Base-by-base conservation (phyloP, 352 stramenopile species). In the Pythium dissotocum region DNA sequence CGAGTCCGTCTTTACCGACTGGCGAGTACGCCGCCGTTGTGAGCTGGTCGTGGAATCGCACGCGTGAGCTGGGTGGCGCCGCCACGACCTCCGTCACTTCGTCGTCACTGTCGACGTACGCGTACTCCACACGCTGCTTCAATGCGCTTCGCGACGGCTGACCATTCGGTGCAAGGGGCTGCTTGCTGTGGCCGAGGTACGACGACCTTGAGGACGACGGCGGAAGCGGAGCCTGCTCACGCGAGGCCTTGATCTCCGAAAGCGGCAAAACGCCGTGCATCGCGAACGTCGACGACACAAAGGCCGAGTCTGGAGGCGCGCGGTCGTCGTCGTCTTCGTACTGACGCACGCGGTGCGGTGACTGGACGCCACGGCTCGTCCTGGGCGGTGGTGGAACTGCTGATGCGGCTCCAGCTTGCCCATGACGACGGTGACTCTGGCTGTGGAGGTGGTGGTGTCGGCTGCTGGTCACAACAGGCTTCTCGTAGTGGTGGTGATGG, bases 31-130 rank as follows among this genome's bases (percentile, higher is more conserved):
- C 14, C 9, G 21, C 55, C 8, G n/a, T 28, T 6, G 18, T 49
- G 6, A 65, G 60, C 42, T 62, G 35, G 24, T 70, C 67, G 2
- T 69, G 35, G 28, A 77, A 80, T 2, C 74, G 78, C 26, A 87
- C 77, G 38, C 75, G 75, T 14, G 72, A 78, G 57, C 69, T 81
- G 1, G 80, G 79, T 10, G 83, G 85, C 51, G 77, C 62, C 13
- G 76, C 63, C 4, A 79, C 58, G 5, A 67, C 54, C 14, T 28
- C 21, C 42, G 28, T 38, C 24, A 48, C 36, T 9, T 58, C 57
- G 16, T 61, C 46, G 6, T 46, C 42, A 21, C 32, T 54, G 8
- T 48, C 16, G 9, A 38, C 24, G 51, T 44, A 53, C 10, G 28
- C 44, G 13, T 30, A 7, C 36, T 63, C 49, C 49, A 36, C 49